phyloP scores from a whole-genome alignment of 768 basidiomycete genomes.

The Boletus subparvulus region DNA sequence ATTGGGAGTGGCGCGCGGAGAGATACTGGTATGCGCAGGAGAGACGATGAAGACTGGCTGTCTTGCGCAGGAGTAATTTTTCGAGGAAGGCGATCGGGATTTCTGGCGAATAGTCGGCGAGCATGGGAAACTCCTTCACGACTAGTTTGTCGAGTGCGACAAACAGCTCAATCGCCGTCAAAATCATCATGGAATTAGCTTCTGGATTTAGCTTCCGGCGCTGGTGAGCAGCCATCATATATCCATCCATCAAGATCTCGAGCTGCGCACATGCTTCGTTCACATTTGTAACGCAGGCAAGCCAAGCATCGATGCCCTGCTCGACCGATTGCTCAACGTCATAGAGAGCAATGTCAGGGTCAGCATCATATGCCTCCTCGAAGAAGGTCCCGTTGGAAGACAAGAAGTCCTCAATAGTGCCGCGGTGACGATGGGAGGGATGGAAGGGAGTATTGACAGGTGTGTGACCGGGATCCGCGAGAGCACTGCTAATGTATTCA shows the following conservation, averaged over 20 bases:
- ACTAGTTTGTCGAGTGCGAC: conserved; percentile 31
- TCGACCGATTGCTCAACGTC: conserved; percentile 39
- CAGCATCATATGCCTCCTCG: background rate
- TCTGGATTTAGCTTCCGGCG: no score
- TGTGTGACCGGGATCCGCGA: no score
- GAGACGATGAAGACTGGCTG: conserved; percentile 29
- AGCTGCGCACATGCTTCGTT: conserved; percentile 13
- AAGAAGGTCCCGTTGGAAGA: conserved; percentile 12
- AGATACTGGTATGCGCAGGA: conserved; percentile 32
- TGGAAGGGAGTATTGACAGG: no score
- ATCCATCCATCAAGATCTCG: conserved; percentile 19
- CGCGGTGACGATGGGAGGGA: no score
- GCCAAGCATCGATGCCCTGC: conserved; percentile 1
- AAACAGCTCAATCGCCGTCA: conserved; percentile 36
- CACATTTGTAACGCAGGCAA: conserved; percentile 6
- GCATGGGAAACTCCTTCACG: conserved; percentile 21
- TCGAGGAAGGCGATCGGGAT: conserved; percentile 21
- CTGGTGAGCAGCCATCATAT: conserved; percentile 37
- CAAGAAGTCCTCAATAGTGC: conserved; percentile 16
- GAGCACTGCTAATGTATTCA: no score
- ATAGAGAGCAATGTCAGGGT: conserved; percentile 20
- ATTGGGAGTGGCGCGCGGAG: conserved; percentile 22
- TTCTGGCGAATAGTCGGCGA: conserved; percentile 34
- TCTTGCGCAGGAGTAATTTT: conserved; percentile 27
- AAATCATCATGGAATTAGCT: conserved; percentile 38